Evolutionary conservation across 2,329 filamentous ascomycete species (phyloP), one percentile per base, ranked within the genome.

Genomic region (Fusarium sp.): DNA sequence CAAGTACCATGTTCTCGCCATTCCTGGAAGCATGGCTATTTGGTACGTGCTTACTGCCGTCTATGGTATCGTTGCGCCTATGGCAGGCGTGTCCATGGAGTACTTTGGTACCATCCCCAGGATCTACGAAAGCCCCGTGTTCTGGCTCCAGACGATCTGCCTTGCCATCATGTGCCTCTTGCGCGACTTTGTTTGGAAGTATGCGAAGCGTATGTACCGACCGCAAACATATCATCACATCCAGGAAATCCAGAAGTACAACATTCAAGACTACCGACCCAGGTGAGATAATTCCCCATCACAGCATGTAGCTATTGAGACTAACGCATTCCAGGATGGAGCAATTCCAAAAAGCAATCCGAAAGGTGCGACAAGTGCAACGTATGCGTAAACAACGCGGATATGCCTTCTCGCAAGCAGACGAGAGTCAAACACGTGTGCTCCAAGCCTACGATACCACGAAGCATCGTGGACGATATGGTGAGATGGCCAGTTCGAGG

Each of bases 231-330:
- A 99, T 78, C 96, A 99, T 77, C 96, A 99, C 81, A 96, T 99
- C 71, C 96, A 99, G 82, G 96, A 99, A 84, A 99, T 99, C 75
- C 96, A 99, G 82, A 99, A 99, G 84, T 99, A 98, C 85, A 99
- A 99, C 77, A 97, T 99, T 67, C 96, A 99, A 84, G 96, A 99
- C 84, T 99, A 99, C 83, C 88, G 96, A 78, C 96, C 96, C 69
- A 91, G 96, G 93, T 95, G 88, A 75, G 88, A 54, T 20, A 49
- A 38, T 20, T 13, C 15, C 46, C 15, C 17, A 17, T 52, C 18
- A 26, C 40, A 17, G 8, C 3, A 27, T 30, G 7, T 12, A 41
- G n/a, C 3, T 32, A 7, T 2, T 14, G 18, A 14, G 13, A 55
- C 53, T 78, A 32, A 77, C 62, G n/a, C 23, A 14, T 8, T 26